These are phyloP conservation scores for Ostreobium quekettii DNA, from an alignment of 139 green algal species.

Conservation along the genomic window DNA sequence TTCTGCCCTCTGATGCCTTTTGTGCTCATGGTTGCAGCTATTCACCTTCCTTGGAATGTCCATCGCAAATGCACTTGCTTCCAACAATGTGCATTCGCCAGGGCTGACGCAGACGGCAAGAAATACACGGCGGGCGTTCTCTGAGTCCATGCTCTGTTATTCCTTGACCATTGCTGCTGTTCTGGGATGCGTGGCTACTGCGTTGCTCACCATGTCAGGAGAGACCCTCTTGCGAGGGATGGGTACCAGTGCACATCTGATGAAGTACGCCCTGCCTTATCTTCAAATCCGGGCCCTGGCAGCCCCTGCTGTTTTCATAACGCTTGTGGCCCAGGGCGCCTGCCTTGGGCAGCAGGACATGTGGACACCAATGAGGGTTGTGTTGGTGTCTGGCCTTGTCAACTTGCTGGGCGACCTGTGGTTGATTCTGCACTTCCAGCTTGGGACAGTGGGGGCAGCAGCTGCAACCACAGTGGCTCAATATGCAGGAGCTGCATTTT, in stretches of 20 bases:
- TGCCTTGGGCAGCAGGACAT: conserved; percentile 19
- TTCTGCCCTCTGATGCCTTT: too few species aligned
- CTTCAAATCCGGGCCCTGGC: conserved; percentile 61
- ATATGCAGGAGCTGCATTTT: conserved; percentile 3
- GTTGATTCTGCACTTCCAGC: neutral
- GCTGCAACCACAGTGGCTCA: conserved; percentile 4
- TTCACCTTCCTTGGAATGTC: neutral
- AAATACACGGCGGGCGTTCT: neutral
- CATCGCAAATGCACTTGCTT: neutral
- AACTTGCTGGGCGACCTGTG: conserved; percentile 9
- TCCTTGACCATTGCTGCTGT: conserved; percentile 21
- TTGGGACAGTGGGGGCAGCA: conserved; percentile 14
- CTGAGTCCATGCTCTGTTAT: conserved; percentile 20
- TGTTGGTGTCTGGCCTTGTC: neutral
- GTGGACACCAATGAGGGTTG: conserved; percentile 17
- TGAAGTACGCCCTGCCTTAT: conserved; percentile 45
- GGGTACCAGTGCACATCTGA: conserved; percentile 23
- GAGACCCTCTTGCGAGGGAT: neutral
- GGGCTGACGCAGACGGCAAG: neutral
- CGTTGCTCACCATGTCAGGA: conserved; percentile 15
- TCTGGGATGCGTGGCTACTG: conserved; percentile 4
- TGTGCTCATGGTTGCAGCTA: neutral
- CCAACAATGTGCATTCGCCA: neutral
- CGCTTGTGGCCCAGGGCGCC: conserved; percentile 40
- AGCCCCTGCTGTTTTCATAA: conserved; percentile 55